Evolutionary conservation across 805 yeast species (phyloP).

Genomic region (Wickerhamomyces silvicola): DNA sequence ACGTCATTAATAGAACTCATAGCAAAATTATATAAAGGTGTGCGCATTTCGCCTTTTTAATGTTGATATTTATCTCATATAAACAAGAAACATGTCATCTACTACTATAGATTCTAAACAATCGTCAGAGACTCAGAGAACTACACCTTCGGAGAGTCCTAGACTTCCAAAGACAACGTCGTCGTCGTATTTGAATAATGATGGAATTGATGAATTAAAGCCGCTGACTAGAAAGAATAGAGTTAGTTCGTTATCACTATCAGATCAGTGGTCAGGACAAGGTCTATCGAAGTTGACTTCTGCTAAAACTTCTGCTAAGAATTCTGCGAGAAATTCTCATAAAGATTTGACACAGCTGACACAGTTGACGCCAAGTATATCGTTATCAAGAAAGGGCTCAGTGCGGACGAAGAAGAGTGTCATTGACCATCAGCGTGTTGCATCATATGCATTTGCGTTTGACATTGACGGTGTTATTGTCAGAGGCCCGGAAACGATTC

Average conservation of each 20-base stretch:
- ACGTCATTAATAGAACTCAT: neutral
- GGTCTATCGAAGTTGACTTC: conserved; percentile 23
- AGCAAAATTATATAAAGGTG: conserved; percentile 1
- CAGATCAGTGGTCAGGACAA: conserved; percentile 66
- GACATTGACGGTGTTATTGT: conserved; percentile 91
- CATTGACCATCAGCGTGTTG: conserved; percentile 66
- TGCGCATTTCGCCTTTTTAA: too few relatives aligned
- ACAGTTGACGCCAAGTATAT: conserved; percentile 15
- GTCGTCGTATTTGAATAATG: conserved; percentile 63
- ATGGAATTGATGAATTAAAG: conserved; percentile 61
- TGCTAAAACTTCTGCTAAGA: too few relatives aligned
- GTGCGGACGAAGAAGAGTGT: conserved; percentile 39
- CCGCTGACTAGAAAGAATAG: conserved; percentile 58
- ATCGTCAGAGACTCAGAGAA: conserved; percentile 13
- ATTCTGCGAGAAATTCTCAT: conserved; percentile 16
- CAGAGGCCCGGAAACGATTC: conserved; percentile 78
- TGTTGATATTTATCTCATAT: neutral
- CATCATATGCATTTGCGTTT: conserved; percentile 84
- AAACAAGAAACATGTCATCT: neutral
- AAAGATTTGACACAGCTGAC: conserved; percentile 24
- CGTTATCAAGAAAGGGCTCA: conserved; percentile 20
- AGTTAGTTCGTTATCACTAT: conserved; percentile 59
- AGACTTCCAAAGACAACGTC: conserved; percentile 31
- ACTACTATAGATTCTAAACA: neutral
- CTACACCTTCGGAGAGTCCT: neutral